A percentile compares a stretch with the other conserved stretches of the same genome.
Conservation (phyloP, 768 basidiomycete genomes). For the Trametes villosa region DNA sequence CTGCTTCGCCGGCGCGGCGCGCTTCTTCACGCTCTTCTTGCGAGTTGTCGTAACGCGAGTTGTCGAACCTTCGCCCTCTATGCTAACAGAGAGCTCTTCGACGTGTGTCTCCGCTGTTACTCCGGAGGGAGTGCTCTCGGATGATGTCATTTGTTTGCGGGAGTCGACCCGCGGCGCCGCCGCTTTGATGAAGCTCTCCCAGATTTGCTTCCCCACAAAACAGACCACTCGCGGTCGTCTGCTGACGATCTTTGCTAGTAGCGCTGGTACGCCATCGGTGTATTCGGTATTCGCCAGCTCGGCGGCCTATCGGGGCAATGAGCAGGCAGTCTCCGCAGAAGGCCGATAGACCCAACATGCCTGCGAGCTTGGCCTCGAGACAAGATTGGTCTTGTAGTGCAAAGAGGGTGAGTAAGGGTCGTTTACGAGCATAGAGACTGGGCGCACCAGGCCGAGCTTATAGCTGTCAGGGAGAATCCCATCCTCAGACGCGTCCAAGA, state of each 20-base stretch:
- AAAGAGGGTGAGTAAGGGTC: not conserved
- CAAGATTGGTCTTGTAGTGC: slow-evolving; percentile 68
- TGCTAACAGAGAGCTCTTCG: not conserved
- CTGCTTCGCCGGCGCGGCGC: slow-evolving; percentile 11
- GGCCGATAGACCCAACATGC: slow-evolving; percentile 36
- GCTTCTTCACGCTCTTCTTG: not conserved
- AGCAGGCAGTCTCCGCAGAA: not conserved
- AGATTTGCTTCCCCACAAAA: slow-evolving; percentile 79
- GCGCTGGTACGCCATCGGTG: slow-evolving; percentile 52
- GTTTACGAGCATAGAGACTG: not conserved
- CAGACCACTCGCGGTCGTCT: slow-evolving; percentile 70
- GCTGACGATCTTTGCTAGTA: slow-evolving; percentile 61
- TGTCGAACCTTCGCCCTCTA: not conserved
- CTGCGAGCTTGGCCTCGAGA: slow-evolving; percentile 69
- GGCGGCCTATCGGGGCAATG: slow-evolving; percentile 35
- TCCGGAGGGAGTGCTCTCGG: not conserved
- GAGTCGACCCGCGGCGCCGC: slow-evolving; percentile 1
- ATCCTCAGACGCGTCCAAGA: slow-evolving; percentile 63
- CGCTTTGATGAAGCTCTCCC: slow-evolving; percentile 44
- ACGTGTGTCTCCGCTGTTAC: not conserved
- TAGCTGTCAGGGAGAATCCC: slow-evolving; percentile 58
- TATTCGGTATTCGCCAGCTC: slow-evolving; percentile 61
- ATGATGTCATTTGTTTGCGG: not conserved
- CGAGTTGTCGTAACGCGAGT: not conserved
- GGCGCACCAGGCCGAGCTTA: slow-evolving; percentile 67